Evolutionary conservation across 768 basidiomycete genomes (phyloP).

Genomic region (Mycena chlorophos): DNA sequence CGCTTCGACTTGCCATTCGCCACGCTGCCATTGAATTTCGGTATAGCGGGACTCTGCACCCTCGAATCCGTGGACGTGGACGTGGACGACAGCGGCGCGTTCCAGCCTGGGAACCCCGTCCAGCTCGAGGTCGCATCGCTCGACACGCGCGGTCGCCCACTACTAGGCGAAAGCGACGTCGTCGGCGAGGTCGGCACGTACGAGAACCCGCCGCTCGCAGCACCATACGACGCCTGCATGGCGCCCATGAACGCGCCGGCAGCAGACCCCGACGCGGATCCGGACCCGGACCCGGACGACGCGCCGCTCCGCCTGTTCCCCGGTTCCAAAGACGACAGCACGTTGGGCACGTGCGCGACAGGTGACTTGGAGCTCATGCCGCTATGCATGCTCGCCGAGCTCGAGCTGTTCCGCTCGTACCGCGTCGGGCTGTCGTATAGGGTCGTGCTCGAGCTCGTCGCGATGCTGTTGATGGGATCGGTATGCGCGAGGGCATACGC

Average conservation of each 20-base stretch:
- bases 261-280: background rate
- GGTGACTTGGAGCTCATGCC: slow-evolving; percentile 4
- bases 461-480: slow-evolving; percentile 1
- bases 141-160: slow-evolving; percentile 27
- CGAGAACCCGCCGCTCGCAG: background rate
- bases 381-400: slow-evolving; percentile 13
- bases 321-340: slow-evolving; percentile 33
- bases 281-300: slow-evolving; percentile 28
- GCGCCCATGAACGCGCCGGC: slow-evolving; percentile 8
- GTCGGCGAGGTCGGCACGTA: too few relatives aligned
- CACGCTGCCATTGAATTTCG: slow-evolving; percentile 3
- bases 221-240: slow-evolving; percentile 1
- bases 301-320: slow-evolving; percentile 18
- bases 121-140: slow-evolving; percentile 26
- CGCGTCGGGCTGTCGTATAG: slow-evolving; percentile 9
- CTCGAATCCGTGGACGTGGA: too few relatives aligned
- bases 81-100: too few relatives aligned
- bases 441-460: background rate
- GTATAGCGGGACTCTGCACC: slow-evolving; percentile 12
- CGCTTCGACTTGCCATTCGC: background rate
- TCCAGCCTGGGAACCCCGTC: slow-evolving; percentile 21
- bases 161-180: slow-evolving; percentile 28
- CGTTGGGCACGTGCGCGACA: slow-evolving; percentile 14
- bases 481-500: slow-evolving; percentile 2
- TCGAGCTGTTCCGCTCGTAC: slow-evolving; percentile 12